Evolutionary conservation across 441 rosid genomes (phyloP).

Genomic region (Croton laevigatus): DNA sequence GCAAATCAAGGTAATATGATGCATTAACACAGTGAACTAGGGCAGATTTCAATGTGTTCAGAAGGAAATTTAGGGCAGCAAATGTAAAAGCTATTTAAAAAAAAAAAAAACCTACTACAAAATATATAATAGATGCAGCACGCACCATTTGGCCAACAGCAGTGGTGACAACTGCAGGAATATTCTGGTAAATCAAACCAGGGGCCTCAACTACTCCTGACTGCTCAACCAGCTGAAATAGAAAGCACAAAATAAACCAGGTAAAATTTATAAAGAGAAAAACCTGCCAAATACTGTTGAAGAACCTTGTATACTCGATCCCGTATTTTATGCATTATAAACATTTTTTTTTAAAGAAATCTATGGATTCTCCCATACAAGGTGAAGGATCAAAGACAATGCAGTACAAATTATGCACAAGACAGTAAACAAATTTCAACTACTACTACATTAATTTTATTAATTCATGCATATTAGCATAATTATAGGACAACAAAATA

Average conservation of each 20-base stretch:
- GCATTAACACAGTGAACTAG: background rate
- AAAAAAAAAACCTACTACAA: background rate
- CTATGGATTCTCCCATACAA: background rate
- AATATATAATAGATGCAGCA: background rate
- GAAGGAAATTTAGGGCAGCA: background rate
- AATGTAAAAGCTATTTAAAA: background rate
- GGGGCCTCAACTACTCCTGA: conserved; percentile 55
- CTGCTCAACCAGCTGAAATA: conserved; percentile 62
- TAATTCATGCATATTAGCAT: background rate
- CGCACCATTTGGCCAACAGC: conserved; percentile 80
- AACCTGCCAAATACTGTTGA: background rate
- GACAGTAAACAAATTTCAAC: background rate
- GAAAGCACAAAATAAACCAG: conserved; percentile 11
- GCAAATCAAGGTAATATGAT: background rate
- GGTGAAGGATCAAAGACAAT: background rate
- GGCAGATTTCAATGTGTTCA: background rate
- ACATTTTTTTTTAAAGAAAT: background rate
- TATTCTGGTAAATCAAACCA: conserved; percentile 41
- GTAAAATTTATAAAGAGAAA: background rate
- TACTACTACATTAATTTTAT: background rate
- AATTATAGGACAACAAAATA: background rate
- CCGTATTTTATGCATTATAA: background rate
- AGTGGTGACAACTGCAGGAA: conserved; percentile 48
- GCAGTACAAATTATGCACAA: background rate
- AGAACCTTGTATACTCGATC: background rate